Conservation (phyloP, 768 basidiomycete genomes). For the Boletus coccyginus region DNA sequence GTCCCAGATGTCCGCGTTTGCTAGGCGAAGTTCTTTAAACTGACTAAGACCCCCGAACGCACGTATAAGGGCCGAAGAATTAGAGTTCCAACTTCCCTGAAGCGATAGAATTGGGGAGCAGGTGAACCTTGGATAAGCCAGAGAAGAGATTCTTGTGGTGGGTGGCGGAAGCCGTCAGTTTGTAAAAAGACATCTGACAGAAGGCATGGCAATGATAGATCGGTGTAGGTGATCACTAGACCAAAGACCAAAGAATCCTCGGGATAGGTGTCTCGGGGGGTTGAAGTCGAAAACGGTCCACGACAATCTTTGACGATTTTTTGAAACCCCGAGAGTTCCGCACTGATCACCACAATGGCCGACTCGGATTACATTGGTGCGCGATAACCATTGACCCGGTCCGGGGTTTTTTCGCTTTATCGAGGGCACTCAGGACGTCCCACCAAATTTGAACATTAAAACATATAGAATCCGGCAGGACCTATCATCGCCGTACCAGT, state of each 20-base stretch:
- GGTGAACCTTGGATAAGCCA: conserved; percentile 53
- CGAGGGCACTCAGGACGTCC: no score
- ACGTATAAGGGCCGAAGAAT: conserved; percentile 37
- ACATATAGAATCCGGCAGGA: not conserved
- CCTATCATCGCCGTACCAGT: no score
- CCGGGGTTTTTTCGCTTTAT: no score
- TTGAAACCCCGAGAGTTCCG: no score
- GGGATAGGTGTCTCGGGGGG: conserved; percentile 31
- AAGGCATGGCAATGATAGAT: conserved; percentile 63
- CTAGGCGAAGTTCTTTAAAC: conserved; percentile 56
- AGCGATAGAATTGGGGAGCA: conserved; percentile 68
- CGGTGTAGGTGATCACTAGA: conserved; percentile 58
- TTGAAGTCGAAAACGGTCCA: conserved; percentile 46
- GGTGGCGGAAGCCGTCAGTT: conserved; percentile 52
- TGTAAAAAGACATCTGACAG: conserved; percentile 61
- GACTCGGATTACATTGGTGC: no score
- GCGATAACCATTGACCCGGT: no score
- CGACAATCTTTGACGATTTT: no score
- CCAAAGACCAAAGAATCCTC: conserved; percentile 53
- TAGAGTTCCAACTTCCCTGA: conserved; percentile 20
- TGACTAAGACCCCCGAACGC: conserved; percentile 46
- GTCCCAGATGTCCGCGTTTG: conserved; percentile 57
- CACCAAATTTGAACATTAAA: no score
- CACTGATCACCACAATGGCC: no score
- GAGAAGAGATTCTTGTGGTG: conserved; percentile 52